Conservation (phyloP, 768 basidiomycete genomes). For the Auriscalpium orientale region DNA sequence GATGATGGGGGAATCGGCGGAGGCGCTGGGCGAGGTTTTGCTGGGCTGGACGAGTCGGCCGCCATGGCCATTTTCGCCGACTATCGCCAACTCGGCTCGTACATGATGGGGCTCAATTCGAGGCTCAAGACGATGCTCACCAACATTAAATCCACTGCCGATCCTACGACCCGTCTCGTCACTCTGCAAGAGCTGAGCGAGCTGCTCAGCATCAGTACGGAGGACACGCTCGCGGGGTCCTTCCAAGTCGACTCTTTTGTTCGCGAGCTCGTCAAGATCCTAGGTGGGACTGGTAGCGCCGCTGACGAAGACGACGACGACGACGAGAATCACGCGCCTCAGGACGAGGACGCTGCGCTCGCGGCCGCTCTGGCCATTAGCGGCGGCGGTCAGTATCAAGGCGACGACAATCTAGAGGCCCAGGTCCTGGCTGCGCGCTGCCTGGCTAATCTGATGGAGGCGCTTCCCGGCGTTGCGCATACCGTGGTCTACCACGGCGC, state of each 20-base stretch:
- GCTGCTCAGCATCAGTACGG: conserved; percentile 90
- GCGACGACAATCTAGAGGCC: conserved; percentile 85
- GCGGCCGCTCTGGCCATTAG: conserved; percentile 86
- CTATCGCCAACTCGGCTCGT: conserved; percentile 84
- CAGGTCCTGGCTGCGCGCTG: conserved; percentile 96
- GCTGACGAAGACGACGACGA: conserved; percentile 64
- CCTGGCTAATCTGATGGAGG: conserved; percentile 97
- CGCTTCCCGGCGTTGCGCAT: conserved; percentile 95
- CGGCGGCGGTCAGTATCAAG: conserved; percentile 54
- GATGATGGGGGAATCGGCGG: conserved; percentile 32
- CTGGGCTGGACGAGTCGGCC: conserved; percentile 52
- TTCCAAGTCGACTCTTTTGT: conserved; percentile 92
- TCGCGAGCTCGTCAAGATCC: conserved; percentile 83
- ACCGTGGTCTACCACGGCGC: conserved; percentile 98
- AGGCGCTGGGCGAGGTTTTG: conserved; percentile 12
- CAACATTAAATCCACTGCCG: conserved; percentile 80
- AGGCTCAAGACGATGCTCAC: conserved; percentile 87
- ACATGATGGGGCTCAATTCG: conserved; percentile 82
- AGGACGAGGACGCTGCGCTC: conserved; percentile 81
- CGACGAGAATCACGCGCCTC: conserved; percentile 52
- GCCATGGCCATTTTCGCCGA: conserved; percentile 81
- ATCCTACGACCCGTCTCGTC: conserved; percentile 77
- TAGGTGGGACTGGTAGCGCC: conserved; percentile 70
- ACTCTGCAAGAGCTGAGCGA: conserved; percentile 95
- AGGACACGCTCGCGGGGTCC: conserved; percentile 94